Conservation (phyloP, 306 rosid species). For the Prunus mume region DNA sequence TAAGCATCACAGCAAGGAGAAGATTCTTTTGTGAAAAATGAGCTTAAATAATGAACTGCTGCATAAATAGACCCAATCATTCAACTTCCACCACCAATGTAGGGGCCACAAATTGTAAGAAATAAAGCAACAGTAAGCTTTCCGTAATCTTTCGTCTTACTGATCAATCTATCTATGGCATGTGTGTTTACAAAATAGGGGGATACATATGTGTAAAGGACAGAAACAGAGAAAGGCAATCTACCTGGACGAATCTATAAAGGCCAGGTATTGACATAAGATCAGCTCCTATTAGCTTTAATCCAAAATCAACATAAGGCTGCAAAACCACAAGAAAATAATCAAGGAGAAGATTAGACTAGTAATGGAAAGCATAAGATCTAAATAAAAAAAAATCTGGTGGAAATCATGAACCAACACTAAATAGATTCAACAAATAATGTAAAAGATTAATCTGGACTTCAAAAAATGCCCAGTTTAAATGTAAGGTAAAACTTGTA, state of each 20-base stretch:
- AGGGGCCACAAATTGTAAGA: not conserved
- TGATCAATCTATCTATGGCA: not conserved
- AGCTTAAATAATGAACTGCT: not conserved
- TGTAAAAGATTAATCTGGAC: not conserved
- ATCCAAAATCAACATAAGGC: slow-evolving; percentile 96
- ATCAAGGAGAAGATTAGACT: not conserved
- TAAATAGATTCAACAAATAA: slow-evolving; percentile 1
- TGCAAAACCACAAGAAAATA: slow-evolving; percentile 29
- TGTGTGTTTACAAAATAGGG: not conserved
- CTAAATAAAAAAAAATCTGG: not conserved
- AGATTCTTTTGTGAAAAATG: not conserved
- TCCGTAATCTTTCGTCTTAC: not conserved
- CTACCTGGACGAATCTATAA: slow-evolving; percentile 84
- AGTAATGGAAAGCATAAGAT: not conserved
- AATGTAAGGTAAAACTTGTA: not conserved
- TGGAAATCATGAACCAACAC: not conserved
- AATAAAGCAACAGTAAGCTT: not conserved
- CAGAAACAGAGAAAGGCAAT: not conserved
- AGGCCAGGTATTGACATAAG: slow-evolving; percentile 92
- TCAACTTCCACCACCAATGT: slow-evolving; percentile 1
- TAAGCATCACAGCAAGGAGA: not conserved
- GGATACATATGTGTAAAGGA: not conserved
- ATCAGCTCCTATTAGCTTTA: slow-evolving; percentile 80
- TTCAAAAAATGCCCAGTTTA: not conserved
- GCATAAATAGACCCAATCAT: not conserved